Percentiles rank a stretch among this genome's conserved stretches.
phyloP scores from a whole-genome alignment of 495 filamentous ascomycete genomes.

The Aspergillus haitiensis region DNA sequence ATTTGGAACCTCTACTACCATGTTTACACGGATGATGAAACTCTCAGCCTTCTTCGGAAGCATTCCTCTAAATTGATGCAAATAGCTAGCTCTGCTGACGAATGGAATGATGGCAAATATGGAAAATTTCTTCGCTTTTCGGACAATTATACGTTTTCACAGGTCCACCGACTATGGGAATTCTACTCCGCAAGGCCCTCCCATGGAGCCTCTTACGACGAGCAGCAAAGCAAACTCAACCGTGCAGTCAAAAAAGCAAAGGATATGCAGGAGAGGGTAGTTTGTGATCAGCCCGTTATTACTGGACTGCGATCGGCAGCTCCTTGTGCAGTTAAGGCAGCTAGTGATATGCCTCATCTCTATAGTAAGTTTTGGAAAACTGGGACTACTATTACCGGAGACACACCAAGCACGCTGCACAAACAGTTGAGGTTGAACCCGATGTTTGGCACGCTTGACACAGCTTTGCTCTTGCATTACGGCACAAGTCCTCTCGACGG shows the following conservation, averaged over 20 bases:
- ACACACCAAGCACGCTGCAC: neutral
- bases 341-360: constrained; percentile 24
- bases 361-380: constrained; percentile 37
- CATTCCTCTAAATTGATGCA: constrained; percentile 43
- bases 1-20: constrained; percentile 60
- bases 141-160: constrained; percentile 31
- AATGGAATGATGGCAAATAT: constrained; percentile 39
- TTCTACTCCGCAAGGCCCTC: constrained; percentile 23
- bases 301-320: neutral
- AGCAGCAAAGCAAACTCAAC: neutral
- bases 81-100: constrained; percentile 34
- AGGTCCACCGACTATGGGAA: constrained; percentile 38
- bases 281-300: neutral
- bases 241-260: neutral
- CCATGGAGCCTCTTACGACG: neutral
- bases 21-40: constrained; percentile 41
- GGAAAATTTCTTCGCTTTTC: constrained; percentile 36
- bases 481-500: constrained; percentile 46
- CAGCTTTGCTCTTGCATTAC: constrained; percentile 36
- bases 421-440: constrained; percentile 27
- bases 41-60: constrained; percentile 31
- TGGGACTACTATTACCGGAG: constrained; percentile 26
- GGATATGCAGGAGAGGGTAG: neutral
- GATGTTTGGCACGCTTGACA: constrained; percentile 30
- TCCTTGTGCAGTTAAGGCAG: neutral